phyloP scores from a whole-genome alignment of 306 rosid species.

The Potentilla sterilis region DNA sequence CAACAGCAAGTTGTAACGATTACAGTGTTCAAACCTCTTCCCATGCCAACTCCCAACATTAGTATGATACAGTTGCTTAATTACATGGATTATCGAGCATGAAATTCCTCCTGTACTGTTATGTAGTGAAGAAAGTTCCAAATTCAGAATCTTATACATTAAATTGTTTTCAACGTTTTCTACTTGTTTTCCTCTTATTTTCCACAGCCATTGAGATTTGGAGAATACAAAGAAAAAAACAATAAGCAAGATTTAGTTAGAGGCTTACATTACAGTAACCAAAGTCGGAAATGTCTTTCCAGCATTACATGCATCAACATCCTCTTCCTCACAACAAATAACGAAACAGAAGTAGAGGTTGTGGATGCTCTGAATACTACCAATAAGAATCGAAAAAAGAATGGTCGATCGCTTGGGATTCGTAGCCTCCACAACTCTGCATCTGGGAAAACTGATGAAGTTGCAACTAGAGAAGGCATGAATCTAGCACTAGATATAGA shows the following conservation, averaged over 20 bases:
- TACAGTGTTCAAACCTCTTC: background rate
- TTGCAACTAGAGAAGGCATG: background rate
- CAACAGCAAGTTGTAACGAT: background rate
- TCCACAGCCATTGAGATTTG: background rate
- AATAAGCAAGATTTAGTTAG: background rate
- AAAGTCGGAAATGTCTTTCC: background rate
- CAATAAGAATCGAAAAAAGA: background rate
- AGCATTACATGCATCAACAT: background rate
- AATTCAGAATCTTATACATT: background rate
- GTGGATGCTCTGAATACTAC: constrained; percentile 2
- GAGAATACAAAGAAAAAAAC: background rate
- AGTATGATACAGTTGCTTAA: background rate
- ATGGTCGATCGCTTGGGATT: background rate
- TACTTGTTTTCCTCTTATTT: background rate
- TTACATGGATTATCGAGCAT: background rate
- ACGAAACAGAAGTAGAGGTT: background rate
- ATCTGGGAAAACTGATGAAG: background rate
- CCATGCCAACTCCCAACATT: background rate
- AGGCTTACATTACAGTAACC: background rate
- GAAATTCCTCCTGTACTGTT: background rate
- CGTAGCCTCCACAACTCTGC: constrained; percentile 1
- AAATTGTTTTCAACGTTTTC: too few species aligned
- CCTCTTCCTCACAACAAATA: background rate
- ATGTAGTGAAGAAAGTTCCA: background rate
- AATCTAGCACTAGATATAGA: background rate